A percentile compares a stretch with the other conserved stretches of the same genome.
These are phyloP conservation scores for Linnemannia hyalina DNA, from an alignment of 192 early-diverging fungal species.

Conservation along the genomic window DNA sequence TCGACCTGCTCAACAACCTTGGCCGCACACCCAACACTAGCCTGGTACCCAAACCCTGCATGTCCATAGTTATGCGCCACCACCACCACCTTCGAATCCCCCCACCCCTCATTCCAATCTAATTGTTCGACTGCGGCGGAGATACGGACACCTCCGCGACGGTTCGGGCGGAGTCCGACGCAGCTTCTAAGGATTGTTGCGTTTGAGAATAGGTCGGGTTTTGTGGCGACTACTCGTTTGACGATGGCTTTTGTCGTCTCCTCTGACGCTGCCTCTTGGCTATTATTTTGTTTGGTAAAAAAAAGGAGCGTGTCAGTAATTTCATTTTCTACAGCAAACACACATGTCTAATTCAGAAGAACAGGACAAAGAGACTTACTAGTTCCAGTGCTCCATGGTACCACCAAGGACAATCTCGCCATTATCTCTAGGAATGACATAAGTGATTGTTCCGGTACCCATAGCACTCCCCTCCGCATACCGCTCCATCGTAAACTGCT, in stretches of 20 bases:
- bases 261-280: slow-evolving; percentile 42
- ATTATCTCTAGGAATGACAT: slow-evolving; percentile 83
- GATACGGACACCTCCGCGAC: slow-evolving; percentile 66
- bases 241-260: slow-evolving; percentile 63
- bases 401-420: slow-evolving; percentile 82
- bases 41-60: slow-evolving; percentile 73
- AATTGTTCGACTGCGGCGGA: slow-evolving; percentile 59
- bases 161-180: slow-evolving; percentile 69
- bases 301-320: background rate
- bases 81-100: slow-evolving; percentile 25
- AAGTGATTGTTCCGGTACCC: slow-evolving; percentile 62
- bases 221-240: slow-evolving; percentile 42
- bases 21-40: slow-evolving; percentile 71
- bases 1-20: slow-evolving; percentile 59
- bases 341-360: background rate
- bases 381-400: slow-evolving; percentile 61
- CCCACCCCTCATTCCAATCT: slow-evolving; percentile 44
- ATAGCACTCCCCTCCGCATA: slow-evolving; percentile 51
- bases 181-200: slow-evolving; percentile 57
- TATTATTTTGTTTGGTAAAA: slow-evolving; percentile 3
- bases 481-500: slow-evolving; percentile 67
- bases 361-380: slow-evolving; percentile 45
- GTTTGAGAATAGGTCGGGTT: slow-evolving; percentile 61
- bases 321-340: background rate
- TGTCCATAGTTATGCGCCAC: slow-evolving; percentile 79